phyloP scores from a whole-genome alignment of 129 eudicot species.

The Flaveria linearis region DNA sequence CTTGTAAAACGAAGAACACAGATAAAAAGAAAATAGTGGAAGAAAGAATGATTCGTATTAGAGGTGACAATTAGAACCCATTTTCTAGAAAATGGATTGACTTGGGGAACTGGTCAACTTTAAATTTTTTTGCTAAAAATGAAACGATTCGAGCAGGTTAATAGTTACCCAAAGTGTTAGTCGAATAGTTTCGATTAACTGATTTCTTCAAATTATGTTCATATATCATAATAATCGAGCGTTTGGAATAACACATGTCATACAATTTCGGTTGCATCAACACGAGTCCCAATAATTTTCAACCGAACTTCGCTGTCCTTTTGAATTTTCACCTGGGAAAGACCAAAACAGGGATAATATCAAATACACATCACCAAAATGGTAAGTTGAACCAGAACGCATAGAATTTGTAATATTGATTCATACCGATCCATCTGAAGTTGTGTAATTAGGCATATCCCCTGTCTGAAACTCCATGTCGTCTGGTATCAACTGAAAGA shows the following conservation, averaged over 20 bases:
- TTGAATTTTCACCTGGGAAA: constrained; percentile 75
- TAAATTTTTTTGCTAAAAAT: not conserved
- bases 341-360: constrained; percentile 13
- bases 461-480: constrained; percentile 97
- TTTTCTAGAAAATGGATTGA: not conserved
- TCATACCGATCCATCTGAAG: constrained; percentile 91
- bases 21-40: no score
- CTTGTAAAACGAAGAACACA: no score
- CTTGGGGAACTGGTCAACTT: not conserved
- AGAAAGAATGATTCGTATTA: not conserved
- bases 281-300: constrained; percentile 92
- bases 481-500: constrained; percentile 80
- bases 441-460: constrained; percentile 87
- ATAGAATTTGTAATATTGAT: not conserved
- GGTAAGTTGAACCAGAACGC: not conserved
- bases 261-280: constrained; percentile 97
- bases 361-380: not conserved
- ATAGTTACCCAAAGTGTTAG: not conserved
- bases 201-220: not conserved
- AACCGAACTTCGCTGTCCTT: constrained; percentile 91
- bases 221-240: constrained; percentile 1
- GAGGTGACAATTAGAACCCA: not conserved
- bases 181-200: not conserved
- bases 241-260: not conserved
- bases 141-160: not conserved